phyloP scores from a whole-genome alignment of 805 yeast species.

The Brettanomyces nanus region DNA sequence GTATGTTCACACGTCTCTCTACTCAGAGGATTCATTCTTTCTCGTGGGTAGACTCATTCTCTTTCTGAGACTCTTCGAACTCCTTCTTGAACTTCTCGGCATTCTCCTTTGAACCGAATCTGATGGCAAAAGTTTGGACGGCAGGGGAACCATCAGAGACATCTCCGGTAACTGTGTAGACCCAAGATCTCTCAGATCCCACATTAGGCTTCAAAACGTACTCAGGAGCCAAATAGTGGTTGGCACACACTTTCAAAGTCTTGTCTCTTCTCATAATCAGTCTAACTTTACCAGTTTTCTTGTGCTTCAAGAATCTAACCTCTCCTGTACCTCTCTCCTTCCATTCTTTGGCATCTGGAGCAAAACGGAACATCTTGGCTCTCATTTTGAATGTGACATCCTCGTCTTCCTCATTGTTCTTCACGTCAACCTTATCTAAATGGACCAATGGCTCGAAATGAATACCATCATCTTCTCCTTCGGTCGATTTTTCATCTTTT shows the following conservation, averaged over 20 bases:
- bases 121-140: conserved; percentile 92
- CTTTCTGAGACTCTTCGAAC: conserved; percentile 75
- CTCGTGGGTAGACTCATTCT: conserved; percentile 36
- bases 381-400: conserved; percentile 78
- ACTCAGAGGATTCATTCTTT: no score
- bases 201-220: conserved; percentile 84
- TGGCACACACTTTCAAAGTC: conserved; percentile 96
- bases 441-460: conserved; percentile 96
- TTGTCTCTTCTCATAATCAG: conserved; percentile 98
- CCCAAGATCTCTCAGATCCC: conserved; percentile 98
- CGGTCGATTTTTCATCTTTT: conserved; percentile 33
- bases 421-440: conserved; percentile 91
- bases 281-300: conserved; percentile 73
- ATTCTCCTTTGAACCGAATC: conserved; percentile 86
- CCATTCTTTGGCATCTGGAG: conserved; percentile 83
- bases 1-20: no score
- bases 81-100: conserved; percentile 93
- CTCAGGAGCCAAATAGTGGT: conserved; percentile 81
- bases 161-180: conserved; percentile 89
- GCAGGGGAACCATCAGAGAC: conserved; percentile 93
- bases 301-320: conserved; percentile 90
- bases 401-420: conserved; percentile 90
- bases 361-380: conserved; percentile 89
- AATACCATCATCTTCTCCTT: conserved; percentile 70
- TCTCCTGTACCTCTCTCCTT: conserved; percentile 99